A percentile compares a stretch with the other conserved stretches of the same genome.
These are phyloP conservation scores for Guillardia theta DNA, from an alignment of 78 protist genomes.

Conservation along the genomic window DNA sequence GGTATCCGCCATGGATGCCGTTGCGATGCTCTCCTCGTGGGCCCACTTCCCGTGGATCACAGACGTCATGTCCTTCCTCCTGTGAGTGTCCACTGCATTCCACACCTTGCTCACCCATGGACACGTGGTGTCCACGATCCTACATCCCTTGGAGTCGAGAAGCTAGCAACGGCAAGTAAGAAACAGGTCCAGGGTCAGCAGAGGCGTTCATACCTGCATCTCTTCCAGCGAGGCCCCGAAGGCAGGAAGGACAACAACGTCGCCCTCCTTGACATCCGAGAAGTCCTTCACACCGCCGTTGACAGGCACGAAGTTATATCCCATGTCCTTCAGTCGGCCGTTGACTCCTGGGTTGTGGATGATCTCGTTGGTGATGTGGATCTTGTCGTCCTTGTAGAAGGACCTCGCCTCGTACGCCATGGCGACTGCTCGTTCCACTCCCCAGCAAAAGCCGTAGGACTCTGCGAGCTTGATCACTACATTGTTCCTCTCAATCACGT, in stretches of 20 bases:
- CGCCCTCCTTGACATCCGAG: neutral
- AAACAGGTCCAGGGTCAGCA: neutral
- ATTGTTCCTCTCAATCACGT: neutral
- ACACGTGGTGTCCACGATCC: constrained; percentile 60
- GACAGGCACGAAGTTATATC: neutral
- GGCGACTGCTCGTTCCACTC: constrained; percentile 59
- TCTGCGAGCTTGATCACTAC: constrained; percentile 31
- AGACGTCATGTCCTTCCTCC: neutral
- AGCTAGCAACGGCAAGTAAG: neutral
- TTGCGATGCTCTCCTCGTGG: constrained; percentile 51
- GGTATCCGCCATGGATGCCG: constrained; percentile 38
- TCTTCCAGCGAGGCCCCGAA: constrained; percentile 59
- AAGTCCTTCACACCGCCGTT: constrained; percentile 9
- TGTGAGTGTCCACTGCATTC: constrained; percentile 53
- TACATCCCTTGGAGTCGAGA: constrained; percentile 16
- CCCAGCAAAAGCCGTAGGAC: constrained; percentile 61
- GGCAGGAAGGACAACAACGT: constrained; percentile 57
- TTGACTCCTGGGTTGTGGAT: constrained; percentile 64
- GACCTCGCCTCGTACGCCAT: constrained; percentile 48
- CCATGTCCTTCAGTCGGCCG: constrained; percentile 8
- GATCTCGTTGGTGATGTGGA: constrained; percentile 59
- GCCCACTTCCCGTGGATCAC: constrained; percentile 56
- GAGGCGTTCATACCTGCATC: neutral
- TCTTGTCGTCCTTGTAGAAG: neutral
- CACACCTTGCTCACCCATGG: constrained; percentile 63